Evolutionary conservation across 2,329 filamentous ascomycete species (phyloP).

Genomic region (Pseudocercospora pini-densiflorae): DNA sequence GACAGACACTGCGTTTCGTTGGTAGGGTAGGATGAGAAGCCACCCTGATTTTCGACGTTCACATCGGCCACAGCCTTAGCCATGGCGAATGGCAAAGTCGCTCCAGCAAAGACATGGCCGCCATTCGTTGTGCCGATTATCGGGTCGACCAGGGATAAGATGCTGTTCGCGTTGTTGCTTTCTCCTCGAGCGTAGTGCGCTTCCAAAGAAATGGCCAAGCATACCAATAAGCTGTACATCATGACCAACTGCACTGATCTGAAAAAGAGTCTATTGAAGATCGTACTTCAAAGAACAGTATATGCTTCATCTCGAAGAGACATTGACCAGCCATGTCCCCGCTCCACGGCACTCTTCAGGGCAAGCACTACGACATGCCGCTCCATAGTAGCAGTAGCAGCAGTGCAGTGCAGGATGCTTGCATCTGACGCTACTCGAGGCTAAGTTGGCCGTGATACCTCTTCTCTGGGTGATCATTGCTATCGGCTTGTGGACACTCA

Average conservation of each 20-base stretch:
- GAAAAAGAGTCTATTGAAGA: neutral
- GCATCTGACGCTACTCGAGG: neutral
- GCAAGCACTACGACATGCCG: neutral
- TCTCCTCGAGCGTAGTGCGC: conserved; percentile 1
- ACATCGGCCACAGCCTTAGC: conserved; percentile 55
- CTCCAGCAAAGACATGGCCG: conserved; percentile 53
- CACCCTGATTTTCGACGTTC: conserved; percentile 55
- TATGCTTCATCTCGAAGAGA: neutral
- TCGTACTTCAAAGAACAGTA: neutral
- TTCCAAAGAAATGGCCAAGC: neutral
- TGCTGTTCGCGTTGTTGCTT: conserved; percentile 13
- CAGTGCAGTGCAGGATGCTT: neutral
- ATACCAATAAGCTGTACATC: neutral
- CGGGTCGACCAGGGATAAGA: conserved; percentile 43
- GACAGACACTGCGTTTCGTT: neutral
- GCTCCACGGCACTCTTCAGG: neutral
- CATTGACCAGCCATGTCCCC: neutral
- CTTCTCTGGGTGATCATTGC: neutral
- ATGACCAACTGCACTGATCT: neutral
- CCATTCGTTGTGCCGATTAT: conserved; percentile 51
- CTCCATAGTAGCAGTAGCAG: neutral
- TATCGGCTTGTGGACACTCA: neutral
- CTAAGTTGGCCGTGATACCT: neutral
- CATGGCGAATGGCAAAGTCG: conserved; percentile 53
- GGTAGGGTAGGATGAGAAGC: conserved; percentile 23